These are phyloP conservation scores for Lactarius sanguifluus DNA, from an alignment of 768 basidiomycete genomes.

Conservation along the genomic window DNA sequence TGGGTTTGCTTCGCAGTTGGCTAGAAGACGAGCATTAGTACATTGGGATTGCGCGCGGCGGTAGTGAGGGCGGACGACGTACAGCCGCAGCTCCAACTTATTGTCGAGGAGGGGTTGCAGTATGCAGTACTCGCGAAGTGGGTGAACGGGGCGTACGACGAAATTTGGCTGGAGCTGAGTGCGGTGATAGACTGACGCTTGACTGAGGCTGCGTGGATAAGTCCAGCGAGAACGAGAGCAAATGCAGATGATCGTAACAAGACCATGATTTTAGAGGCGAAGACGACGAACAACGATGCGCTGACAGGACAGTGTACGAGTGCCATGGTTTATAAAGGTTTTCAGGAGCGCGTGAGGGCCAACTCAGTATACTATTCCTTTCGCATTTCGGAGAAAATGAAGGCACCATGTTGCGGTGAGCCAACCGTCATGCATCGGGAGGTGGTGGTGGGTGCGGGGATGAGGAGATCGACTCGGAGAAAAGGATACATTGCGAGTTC, in stretches of 20 bases:
- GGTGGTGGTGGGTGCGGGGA: not conserved
- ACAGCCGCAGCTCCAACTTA: constrained; percentile 36
- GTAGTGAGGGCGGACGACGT: constrained; percentile 7
- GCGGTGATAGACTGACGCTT: constrained; percentile 30
- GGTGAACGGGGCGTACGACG: constrained; percentile 35
- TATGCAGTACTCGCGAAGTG: constrained; percentile 38
- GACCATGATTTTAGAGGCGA: constrained; percentile 3
- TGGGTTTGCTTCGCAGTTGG: constrained; percentile 49
- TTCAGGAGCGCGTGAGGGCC: not conserved
- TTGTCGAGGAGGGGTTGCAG: constrained; percentile 34
- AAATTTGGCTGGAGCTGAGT: constrained; percentile 33
- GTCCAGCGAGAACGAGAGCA: not conserved
- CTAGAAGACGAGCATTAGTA: constrained; percentile 30
- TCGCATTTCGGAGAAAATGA: not conserved
- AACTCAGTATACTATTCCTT: not conserved
- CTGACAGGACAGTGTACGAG: not conserved
- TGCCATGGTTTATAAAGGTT: not conserved
- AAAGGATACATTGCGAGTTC: not conserved
- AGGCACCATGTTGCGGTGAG: not conserved
- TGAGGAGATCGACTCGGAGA: not conserved
- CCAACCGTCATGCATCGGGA: not conserved
- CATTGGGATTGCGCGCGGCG: too few species aligned
- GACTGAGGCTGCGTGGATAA: not conserved
- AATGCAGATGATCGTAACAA: not conserved
- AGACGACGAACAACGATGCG: not conserved